These are phyloP conservation scores for Bothriochloa decipiens DNA, from an alignment of 176 grass and related monocot species.

Conservation along the genomic window DNA sequence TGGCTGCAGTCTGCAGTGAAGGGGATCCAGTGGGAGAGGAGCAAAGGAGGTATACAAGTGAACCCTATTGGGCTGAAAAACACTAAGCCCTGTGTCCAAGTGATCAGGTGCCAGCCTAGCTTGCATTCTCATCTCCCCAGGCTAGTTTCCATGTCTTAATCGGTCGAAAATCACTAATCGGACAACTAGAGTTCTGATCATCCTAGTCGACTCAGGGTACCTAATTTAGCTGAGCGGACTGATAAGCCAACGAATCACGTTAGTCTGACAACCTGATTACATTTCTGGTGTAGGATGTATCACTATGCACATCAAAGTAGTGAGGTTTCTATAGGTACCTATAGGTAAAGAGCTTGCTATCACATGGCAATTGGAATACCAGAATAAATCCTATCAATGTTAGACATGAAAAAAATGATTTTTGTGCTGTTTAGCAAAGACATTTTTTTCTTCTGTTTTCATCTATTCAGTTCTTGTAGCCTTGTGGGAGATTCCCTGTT, in stretches of 20 bases:
- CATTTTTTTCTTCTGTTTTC: background rate
- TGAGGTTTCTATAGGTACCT: background rate
- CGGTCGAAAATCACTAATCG: background rate
- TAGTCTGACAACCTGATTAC: background rate
- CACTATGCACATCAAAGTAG: background rate
- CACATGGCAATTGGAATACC: background rate
- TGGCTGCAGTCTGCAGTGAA: background rate
- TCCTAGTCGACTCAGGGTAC: background rate
- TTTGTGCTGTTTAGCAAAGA: background rate
- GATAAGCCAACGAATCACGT: background rate
- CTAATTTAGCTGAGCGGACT: background rate
- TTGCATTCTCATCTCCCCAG: background rate
- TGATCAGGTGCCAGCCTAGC: background rate
- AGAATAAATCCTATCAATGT: background rate
- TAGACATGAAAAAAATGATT: background rate
- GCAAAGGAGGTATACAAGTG: background rate
- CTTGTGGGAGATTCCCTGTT: conserved; percentile 5
- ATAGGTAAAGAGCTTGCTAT: background rate
- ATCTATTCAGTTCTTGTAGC: conserved; percentile 20
- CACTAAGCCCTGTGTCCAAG: background rate
- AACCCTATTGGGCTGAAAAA: background rate
- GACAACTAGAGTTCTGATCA: background rate
- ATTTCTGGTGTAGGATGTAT: background rate
- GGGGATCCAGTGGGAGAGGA: background rate
- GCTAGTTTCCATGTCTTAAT: background rate